Base-by-base conservation (phyloP, 2,329 filamentous ascomycete species). In the Trichoderma sp. region DNA sequence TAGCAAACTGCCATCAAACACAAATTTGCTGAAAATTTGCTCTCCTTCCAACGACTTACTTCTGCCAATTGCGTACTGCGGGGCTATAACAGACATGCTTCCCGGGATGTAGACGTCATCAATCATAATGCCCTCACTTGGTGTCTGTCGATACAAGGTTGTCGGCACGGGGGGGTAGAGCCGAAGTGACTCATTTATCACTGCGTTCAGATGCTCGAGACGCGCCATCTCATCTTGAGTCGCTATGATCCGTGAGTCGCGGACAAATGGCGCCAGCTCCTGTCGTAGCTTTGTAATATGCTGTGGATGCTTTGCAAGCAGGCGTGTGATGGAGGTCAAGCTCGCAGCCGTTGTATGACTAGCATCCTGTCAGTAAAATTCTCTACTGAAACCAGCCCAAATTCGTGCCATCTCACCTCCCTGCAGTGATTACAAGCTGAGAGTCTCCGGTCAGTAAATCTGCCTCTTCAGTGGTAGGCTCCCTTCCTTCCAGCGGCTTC, bases 321-420 rank as follows among this genome's bases (percentile, higher is more conserved):
- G 55, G 73, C 74, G 73, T 66, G 81, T 78, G 2, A 77, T 70
- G 68, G 75, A 73, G 6, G 77, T 74, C 24, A 82, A 69, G 4
- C 77, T 74, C 24, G 76, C 73, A 1, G 77, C 79, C 1, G 79
- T 81, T 6, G 80, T 81, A 69, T 82, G 35, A 57, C 63, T 67
- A 19, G 35, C 27, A 21, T 19, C 8, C 19, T 13, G 37, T 58
- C 43, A 67, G 37, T 10, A n/a, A 24, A 13, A 4, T 43, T n/a
- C 49, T 64, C 2, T 31, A 21, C 29, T 43, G 11, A 7, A 13
- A 8, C 21, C 27, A 52, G 11, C 14, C 14, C 4, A 1, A 10
- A 8, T 49, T 7, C 11, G 33, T 8, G 24, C 37, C 11, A 57
- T 56, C 47, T 55, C 11, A 68, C 47, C 66, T 62, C n/a, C 57